Evolutionary conservation across 2,329 filamentous ascomycete genomes (phyloP).

Genomic region (Aspergillus japonicus): DNA sequence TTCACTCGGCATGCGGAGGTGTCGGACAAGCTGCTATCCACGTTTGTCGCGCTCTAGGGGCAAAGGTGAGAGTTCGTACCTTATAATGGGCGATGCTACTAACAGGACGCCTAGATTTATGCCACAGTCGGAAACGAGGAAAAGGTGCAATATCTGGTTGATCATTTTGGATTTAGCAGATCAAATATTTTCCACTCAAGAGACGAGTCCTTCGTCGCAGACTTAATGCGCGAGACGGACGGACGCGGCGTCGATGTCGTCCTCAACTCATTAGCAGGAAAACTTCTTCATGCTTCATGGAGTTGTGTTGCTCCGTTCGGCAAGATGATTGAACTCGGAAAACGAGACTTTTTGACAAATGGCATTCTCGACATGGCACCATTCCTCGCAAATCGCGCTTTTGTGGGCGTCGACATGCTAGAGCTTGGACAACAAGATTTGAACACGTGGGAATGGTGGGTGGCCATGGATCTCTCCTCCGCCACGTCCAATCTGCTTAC

Average conservation of each 20-base stretch:
- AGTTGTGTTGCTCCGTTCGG: constrained; percentile 32
- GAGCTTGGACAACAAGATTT: constrained; percentile 12
- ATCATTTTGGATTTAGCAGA: constrained; percentile 18
- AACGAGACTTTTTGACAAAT: constrained; percentile 24
- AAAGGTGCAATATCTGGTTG: constrained; percentile 24
- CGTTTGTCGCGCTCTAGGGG: constrained; percentile 23
- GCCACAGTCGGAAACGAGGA: constrained; percentile 25
- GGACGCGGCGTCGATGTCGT: constrained; percentile 28
- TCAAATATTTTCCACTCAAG: constrained; percentile 27
- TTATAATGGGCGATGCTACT: no score
- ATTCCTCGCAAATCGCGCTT: constrained; percentile 25
- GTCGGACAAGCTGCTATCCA: constrained; percentile 28
- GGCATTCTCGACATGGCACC: constrained; percentile 24
- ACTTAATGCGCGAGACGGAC: constrained; percentile 19
- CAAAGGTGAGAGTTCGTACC: constrained; percentile 7
- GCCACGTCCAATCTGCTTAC: no score
- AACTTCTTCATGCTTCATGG: constrained; percentile 30
- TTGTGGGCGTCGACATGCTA: constrained; percentile 25
- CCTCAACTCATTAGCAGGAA: constrained; percentile 29
- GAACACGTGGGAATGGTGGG: constrained; percentile 4
- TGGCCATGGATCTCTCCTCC: neutral
- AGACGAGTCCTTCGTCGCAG: constrained; percentile 16
- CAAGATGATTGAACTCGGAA: constrained; percentile 30
- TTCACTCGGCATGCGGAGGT: constrained; percentile 30
- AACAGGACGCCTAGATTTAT: constrained; percentile 12